Percentiles rank a stretch among this genome's conserved stretches.
phyloP scores from a whole-genome alignment of 345 rosid species.

The Nasturtium officinale region DNA sequence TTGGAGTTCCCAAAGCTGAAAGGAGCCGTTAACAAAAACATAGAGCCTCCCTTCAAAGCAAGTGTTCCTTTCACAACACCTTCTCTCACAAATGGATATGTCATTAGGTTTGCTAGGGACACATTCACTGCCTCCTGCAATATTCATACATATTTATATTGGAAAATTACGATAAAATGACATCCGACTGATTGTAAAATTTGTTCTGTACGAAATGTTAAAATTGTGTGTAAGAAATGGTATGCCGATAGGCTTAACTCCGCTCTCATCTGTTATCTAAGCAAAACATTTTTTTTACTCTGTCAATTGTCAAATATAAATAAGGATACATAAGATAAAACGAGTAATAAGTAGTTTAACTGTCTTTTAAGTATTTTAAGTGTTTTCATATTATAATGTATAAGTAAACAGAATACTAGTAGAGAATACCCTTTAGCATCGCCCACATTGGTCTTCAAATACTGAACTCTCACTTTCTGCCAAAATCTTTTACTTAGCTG shows the following conservation, averaged over 20 bases:
- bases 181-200: neutral
- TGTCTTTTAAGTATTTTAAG: neutral
- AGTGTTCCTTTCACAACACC: conserved; percentile 52
- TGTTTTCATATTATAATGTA: neutral
- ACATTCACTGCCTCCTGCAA: conserved; percentile 84
- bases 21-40: conserved; percentile 62
- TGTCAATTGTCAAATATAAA: neutral
- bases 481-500: conserved; percentile 75
- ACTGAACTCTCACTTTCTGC: conserved; percentile 44
- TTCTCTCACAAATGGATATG: conserved; percentile 82
- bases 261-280: neutral
- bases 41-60: conserved; percentile 70
- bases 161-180: neutral
- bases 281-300: neutral
- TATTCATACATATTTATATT: neutral
- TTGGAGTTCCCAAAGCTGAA: conserved; percentile 80
- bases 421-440: conserved; percentile 70
- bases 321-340: neutral
- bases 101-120: conserved; percentile 72
- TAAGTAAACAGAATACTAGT: neutral
- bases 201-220: neutral
- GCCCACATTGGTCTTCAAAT: conserved; percentile 69
- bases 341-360: neutral
- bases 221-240: neutral
- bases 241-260: neutral